Evolutionary conservation across 2,329 filamentous ascomycete species (phyloP).

Genomic region (Pseudogymnoascus sp.): DNA sequence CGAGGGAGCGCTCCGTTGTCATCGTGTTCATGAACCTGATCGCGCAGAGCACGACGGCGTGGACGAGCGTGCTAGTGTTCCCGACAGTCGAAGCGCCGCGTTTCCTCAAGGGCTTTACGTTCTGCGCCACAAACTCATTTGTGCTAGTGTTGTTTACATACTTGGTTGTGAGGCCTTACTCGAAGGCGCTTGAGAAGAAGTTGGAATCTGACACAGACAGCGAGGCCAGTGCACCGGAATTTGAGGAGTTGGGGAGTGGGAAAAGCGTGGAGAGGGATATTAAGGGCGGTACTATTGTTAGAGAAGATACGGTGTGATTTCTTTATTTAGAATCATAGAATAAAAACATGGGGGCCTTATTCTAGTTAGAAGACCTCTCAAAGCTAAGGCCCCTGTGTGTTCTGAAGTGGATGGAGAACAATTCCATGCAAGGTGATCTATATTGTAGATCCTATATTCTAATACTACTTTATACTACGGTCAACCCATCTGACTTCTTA

Average conservation of each 20-base stretch:
- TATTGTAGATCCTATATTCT: not conserved
- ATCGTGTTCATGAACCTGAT: constrained; percentile 36
- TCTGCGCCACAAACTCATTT: constrained; percentile 24
- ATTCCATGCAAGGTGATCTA: not conserved
- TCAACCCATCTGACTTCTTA: not conserved
- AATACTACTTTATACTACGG: not conserved
- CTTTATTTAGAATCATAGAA: not conserved
- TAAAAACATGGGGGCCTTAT: not conserved
- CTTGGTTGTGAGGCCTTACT: constrained; percentile 13
- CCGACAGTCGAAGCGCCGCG: constrained; percentile 35
- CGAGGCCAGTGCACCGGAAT: not conserved
- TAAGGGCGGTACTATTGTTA: not conserved
- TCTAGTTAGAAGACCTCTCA: not conserved
- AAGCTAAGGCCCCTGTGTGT: not conserved
- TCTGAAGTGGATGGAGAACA: not conserved
- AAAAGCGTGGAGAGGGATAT: not conserved
- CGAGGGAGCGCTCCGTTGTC: constrained; percentile 33
- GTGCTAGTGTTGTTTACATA: constrained; percentile 23
- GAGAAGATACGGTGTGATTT: not conserved
- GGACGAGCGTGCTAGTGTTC: constrained; percentile 40
- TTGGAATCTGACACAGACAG: not conserved
- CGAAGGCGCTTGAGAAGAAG: not conserved
- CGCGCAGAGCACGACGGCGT: constrained; percentile 38
- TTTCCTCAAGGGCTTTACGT: constrained; percentile 33
- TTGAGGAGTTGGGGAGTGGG: not conserved